A percentile compares a stretch with the other conserved stretches of the same genome.
Conservation (phyloP, 1,284 basidiomycete species). For the Phellinidium pouzarii region DNA sequence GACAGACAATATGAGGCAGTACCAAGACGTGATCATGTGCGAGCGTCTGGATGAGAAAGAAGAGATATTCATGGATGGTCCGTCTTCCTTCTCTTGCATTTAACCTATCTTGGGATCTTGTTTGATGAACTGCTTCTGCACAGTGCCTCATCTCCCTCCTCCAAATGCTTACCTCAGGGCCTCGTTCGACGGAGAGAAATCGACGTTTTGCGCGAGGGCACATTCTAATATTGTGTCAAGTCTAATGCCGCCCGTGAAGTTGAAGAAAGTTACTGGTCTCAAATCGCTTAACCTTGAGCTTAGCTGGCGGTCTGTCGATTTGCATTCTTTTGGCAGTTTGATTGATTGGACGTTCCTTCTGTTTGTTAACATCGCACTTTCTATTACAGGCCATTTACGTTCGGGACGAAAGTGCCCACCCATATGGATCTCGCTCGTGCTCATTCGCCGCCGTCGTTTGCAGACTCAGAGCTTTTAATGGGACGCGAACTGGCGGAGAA, state of each 20-base stretch:
- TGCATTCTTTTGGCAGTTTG: slow-evolving; percentile 1
- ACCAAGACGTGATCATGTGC: slow-evolving; percentile 36
- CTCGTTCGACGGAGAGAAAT: neutral
- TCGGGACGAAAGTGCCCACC: slow-evolving; percentile 40
- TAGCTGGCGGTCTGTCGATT: slow-evolving; percentile 55
- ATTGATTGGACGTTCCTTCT: neutral
- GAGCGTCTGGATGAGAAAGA: slow-evolving; percentile 49
- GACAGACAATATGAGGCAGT: slow-evolving; percentile 24
- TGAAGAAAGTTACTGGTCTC: slow-evolving; percentile 53
- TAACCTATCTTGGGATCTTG: neutral
- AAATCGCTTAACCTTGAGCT: slow-evolving; percentile 52
- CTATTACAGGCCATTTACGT: slow-evolving; percentile 34
- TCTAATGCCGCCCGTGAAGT: slow-evolving; percentile 23
- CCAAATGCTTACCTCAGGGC: slow-evolving; percentile 18
- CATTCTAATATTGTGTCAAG: neutral
- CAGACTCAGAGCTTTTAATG: neutral
- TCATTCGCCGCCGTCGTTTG: neutral
- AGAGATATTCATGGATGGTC: slow-evolving; percentile 47
- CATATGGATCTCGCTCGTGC: slow-evolving; percentile 38
- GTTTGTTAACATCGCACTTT: slow-evolving; percentile 7
- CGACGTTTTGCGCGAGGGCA: neutral
- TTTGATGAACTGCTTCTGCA: neutral
- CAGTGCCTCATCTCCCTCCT: slow-evolving; percentile 27
- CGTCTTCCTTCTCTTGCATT: slow-evolving; percentile 11
- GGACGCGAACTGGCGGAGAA: neutral